Conservation (phyloP, 2,329 filamentous ascomycete genomes). For the Fusarium heterosporum region DNA sequence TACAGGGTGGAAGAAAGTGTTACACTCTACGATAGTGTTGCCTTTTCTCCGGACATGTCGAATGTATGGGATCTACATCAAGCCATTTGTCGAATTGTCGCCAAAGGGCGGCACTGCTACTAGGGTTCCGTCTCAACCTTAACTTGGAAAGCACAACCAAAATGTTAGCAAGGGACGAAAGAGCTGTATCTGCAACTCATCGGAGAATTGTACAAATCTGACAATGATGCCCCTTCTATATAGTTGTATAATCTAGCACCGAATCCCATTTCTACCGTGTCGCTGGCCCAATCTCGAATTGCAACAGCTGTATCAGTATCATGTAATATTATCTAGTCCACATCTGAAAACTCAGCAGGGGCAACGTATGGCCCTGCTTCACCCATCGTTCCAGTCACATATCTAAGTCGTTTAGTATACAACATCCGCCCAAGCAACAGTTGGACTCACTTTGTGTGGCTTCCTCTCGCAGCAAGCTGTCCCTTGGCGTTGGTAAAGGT, state of each 20-base stretch:
- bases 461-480: slow-evolving; percentile 70
- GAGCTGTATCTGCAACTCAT: not conserved
- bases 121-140: slow-evolving; percentile 30
- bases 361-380: slow-evolving; percentile 54
- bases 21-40: slow-evolving; percentile 1
- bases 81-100: slow-evolving; percentile 21
- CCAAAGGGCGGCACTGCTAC: slow-evolving; percentile 31
- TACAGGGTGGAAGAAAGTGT: not conserved
- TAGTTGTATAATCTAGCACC: not conserved
- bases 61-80: not conserved
- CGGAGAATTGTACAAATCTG: not conserved
- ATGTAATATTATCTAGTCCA: slow-evolving; percentile 46
- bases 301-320: not conserved
- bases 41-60: slow-evolving; percentile 11
- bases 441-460: slow-evolving; percentile 70
- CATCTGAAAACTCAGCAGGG: slow-evolving; percentile 51
- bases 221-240: not conserved
- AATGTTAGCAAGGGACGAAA: not conserved
- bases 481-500: slow-evolving; percentile 70
- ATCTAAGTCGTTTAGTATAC: slow-evolving; percentile 50
- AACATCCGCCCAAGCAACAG: accelerated
- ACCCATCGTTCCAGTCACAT: slow-evolving; percentile 55
- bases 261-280: not conserved
- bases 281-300: not conserved
- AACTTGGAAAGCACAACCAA: slow-evolving; percentile 41